Conservation (phyloP, 257 asterid genomes). For the Solanum tarapatanum region DNA sequence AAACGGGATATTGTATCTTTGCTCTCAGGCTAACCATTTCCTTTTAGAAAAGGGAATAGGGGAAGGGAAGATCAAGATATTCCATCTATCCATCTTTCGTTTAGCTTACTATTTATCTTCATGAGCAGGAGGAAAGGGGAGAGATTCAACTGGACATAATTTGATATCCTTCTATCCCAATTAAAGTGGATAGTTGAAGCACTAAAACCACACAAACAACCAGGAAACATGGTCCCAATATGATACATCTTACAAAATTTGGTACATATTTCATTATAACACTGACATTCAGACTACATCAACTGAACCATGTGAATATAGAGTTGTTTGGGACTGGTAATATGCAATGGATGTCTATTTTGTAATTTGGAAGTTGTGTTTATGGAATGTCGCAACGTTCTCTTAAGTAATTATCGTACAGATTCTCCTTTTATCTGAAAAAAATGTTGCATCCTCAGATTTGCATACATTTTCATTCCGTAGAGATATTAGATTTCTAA, state of each 20-base stretch:
- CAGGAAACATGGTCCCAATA: neutral
- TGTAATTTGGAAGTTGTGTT: neutral
- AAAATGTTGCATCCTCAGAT: neutral
- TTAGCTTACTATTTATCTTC: neutral
- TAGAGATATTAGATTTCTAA: neutral
- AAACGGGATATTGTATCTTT: neutral
- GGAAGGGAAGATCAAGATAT: neutral
- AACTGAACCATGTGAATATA: neutral
- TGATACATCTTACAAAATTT: neutral
- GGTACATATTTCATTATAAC: neutral
- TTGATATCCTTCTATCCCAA: neutral
- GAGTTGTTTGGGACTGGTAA: neutral
- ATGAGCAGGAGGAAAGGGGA: neutral
- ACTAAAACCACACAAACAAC: neutral
- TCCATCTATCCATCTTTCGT: neutral
- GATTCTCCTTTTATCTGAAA: neutral
- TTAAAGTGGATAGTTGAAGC: neutral
- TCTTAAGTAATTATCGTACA: neutral
- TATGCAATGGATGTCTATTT: neutral
- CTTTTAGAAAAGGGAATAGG: neutral
- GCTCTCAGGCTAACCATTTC: neutral
- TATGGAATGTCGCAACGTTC: neutral
- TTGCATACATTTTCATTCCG: neutral
- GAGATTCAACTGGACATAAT: neutral
- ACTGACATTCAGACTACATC: neutral